Conservation (phyloP, 352 stramenopile genomes). For the Phytopythium cucurbitacearum region DNA sequence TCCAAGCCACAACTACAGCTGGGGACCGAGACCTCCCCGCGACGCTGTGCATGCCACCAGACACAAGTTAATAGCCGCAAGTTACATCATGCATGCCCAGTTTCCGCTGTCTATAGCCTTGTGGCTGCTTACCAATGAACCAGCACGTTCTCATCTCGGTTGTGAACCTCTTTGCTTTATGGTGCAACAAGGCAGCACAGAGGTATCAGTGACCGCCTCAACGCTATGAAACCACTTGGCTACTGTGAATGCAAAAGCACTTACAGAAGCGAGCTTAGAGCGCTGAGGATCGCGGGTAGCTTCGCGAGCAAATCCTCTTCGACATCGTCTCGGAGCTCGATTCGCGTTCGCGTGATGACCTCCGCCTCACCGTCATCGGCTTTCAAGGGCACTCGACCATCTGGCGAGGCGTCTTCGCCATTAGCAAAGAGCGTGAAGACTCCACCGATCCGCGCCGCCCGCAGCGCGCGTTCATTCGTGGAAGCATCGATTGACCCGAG, state of each 20-base stretch:
- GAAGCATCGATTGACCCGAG: conserved; percentile 70
- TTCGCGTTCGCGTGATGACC: conserved; percentile 9
- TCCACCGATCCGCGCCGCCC: conserved; percentile 27
- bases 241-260: background rate
- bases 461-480: conserved; percentile 33
- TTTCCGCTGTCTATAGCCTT: background rate
- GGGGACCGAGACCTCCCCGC: conserved; percentile 60
- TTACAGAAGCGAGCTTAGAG: conserved; percentile 33
- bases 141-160: conserved; percentile 42
- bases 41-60: conserved; percentile 26
- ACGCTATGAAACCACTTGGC: background rate
- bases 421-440: conserved; percentile 36
- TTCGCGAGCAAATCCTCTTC: conserved; percentile 42
- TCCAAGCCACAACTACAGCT: conserved; percentile 46
- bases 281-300: conserved; percentile 35
- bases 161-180: conserved; percentile 25
- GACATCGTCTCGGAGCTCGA: conserved; percentile 51
- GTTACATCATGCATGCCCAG: no score
- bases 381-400: background rate
- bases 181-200: background rate
- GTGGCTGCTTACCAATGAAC: conserved; percentile 53
- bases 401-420: conserved; percentile 14
- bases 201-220: background rate
- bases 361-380: conserved; percentile 4
- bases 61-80: no score